Conservation (phyloP, 495 filamentous ascomycete species). For the Hyphodiscus hymeniophilus region DNA sequence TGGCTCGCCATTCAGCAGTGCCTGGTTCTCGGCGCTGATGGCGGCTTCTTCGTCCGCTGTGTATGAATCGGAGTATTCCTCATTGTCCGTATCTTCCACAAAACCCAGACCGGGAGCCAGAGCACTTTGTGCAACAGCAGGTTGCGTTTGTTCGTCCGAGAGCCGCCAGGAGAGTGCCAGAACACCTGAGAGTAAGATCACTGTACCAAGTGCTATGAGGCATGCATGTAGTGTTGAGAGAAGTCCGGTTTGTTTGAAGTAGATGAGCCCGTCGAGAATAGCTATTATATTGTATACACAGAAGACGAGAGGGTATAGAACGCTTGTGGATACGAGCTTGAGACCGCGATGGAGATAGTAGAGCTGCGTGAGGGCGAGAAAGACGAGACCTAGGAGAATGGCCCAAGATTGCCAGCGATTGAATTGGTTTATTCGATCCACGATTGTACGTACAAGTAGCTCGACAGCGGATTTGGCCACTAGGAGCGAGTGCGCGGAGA, state of each 20-base stretch:
- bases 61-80: conserved; percentile 36
- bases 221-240: conserved; percentile 67
- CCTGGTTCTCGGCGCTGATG: conserved; percentile 27
- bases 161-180: conserved; percentile 92
- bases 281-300: conserved; percentile 99
- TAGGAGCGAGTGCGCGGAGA: conserved; percentile 88
- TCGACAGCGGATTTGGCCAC: conserved; percentile 96
- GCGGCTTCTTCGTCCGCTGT: conserved; percentile 35
- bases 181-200: conserved; percentile 79
- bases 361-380: conserved; percentile 80
- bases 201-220: conserved; percentile 80
- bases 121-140: conserved; percentile 50
- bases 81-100: conserved; percentile 54
- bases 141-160: conserved; percentile 56
- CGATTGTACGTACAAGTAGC: conserved; percentile 85
- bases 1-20: conserved; percentile 35
- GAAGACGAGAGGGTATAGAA: conserved; percentile 96
- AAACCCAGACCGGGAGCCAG: conserved; percentile 64
- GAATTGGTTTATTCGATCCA: conserved; percentile 88
- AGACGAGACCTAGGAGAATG: conserved; percentile 74
- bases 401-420: conserved; percentile 96
- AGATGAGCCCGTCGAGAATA: conserved; percentile 93
- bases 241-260: conserved; percentile 82
- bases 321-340: conserved; percentile 88
- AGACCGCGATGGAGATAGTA: conserved; percentile 93